Base-by-base conservation (phyloP, 1,284 basidiomycete species). In the Ustilago lituana region DNA sequence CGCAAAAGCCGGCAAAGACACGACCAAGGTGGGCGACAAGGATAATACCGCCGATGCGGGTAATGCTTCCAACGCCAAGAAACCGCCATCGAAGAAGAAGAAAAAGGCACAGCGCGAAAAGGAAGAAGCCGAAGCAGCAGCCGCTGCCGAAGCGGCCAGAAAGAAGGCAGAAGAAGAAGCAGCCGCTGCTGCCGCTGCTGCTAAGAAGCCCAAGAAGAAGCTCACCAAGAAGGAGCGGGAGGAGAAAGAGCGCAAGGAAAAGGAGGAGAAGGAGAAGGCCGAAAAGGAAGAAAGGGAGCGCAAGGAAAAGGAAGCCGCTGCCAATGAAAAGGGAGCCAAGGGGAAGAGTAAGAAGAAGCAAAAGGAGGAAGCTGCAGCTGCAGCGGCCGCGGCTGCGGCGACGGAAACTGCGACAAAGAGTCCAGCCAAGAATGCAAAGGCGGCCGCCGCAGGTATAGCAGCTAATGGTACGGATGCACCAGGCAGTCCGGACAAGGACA, bases 231-330 rank as follows among this genome's bases (percentile, higher is more conserved):
- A 69, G 38, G 62, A 73, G 38, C 63, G 64, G 23, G 62, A 63
- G 29, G 61, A 65, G 36, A 60, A 52, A 39, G 64, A 61, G 52
- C 45, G 56, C 36, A 57, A 56, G 56, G 68, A 69, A 49, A 62
- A 52, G 41, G 69, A 73, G 45, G 68, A 60, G 46, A 61, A 60
- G 33, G 73, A 64, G 45, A 72, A 84, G 5, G 82, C 68, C 29
- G 63, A 74, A 56, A 62, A 63, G 46, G 69, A 73, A 37, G 66
- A 56, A 41, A 56, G 63, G 47, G 64, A 69, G 44, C 53, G 59
- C 24, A 41, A 78, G 59, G 70, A 69, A 49, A 66, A 67, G 48
- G 69, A 68, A 54, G 53, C 52, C 4, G 58, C 64, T 22, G 64
- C 58, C 53, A 11, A 32, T 24, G 52, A 39, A 3, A 63, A 67